Conservation (phyloP, 1,139 yeast species). For the Diutina rugosa region DNA sequence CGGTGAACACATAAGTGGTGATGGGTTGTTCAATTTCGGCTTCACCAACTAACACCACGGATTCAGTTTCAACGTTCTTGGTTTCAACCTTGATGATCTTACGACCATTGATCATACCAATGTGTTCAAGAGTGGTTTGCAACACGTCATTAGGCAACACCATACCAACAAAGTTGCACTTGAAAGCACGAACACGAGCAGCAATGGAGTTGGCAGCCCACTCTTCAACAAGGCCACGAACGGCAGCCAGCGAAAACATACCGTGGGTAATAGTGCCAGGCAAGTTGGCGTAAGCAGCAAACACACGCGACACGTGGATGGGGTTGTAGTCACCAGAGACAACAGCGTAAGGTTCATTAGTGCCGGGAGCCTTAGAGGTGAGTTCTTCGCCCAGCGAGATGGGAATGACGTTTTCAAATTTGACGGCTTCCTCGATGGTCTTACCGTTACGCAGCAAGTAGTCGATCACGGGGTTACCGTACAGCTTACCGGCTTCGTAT, state of each 20-base stretch:
- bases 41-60: slow-evolving; percentile 76
- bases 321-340: slow-evolving; percentile 99
- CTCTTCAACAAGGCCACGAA: slow-evolving; percentile 88
- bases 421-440: slow-evolving; percentile 87
- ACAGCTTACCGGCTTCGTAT: slow-evolving; percentile 86
- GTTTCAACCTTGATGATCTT: slow-evolving; percentile 91
- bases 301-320: slow-evolving; percentile 91
- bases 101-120: slow-evolving; percentile 99
- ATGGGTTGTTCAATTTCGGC: slow-evolving; percentile 98
- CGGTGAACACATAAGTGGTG: slow-evolving; percentile 94
- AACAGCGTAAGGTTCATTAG: slow-evolving; percentile 91
- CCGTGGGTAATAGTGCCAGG: slow-evolving; percentile 99
- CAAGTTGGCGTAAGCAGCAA: slow-evolving; percentile 82
- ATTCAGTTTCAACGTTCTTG: slow-evolving; percentile 65
- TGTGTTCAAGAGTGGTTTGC: slow-evolving; percentile 81
- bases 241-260: slow-evolving; percentile 95
- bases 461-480: slow-evolving; percentile 96
- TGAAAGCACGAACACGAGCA: slow-evolving; percentile 89
- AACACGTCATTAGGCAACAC: slow-evolving; percentile 90
- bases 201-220: slow-evolving; percentile 98
- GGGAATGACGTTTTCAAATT: slow-evolving; percentile 85
- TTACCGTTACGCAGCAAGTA: slow-evolving; percentile 85
- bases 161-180: slow-evolving; percentile 89
- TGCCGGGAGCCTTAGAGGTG: slow-evolving; percentile 64
- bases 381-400: slow-evolving; percentile 68